phyloP scores from a whole-genome alignment of 768 basidiomycete genomes.

The Dioszegia crocea region DNA sequence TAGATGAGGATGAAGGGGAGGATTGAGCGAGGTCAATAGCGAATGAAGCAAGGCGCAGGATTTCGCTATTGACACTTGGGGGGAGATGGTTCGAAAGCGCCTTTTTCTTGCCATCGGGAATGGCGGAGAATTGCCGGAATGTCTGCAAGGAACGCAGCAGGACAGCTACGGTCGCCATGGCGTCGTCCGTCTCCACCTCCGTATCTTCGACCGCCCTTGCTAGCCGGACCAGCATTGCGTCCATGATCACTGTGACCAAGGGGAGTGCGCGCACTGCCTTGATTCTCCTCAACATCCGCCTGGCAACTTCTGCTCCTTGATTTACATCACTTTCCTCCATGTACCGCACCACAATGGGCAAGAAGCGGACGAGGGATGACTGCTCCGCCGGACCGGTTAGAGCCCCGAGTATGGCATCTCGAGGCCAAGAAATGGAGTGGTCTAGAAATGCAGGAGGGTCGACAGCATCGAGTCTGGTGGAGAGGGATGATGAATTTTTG shows the following conservation, averaged over 20 bases:
- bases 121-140: not conserved
- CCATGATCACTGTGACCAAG: not conserved
- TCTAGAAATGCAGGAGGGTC: not conserved
- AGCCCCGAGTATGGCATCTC: not conserved
- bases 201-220: not conserved
- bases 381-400: not conserved
- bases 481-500: not conserved
- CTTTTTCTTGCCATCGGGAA: not conserved
- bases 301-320: not conserved
- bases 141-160: not conserved
- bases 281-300: not conserved
- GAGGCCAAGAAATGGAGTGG: not conserved
- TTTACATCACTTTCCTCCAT: not conserved
- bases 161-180: not conserved
- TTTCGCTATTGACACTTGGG: not conserved
- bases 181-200: not conserved
- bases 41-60: not conserved
- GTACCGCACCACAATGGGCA: not conserved
- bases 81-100: not conserved
- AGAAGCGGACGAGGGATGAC: not conserved
- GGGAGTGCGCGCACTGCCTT: not conserved
- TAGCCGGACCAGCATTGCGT: not conserved
- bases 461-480: not conserved
- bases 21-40: not conserved
- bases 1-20: not conserved